Base-by-base conservation (phyloP, 108 stramenopile genomes). In the Epipyxis sp. region DNA sequence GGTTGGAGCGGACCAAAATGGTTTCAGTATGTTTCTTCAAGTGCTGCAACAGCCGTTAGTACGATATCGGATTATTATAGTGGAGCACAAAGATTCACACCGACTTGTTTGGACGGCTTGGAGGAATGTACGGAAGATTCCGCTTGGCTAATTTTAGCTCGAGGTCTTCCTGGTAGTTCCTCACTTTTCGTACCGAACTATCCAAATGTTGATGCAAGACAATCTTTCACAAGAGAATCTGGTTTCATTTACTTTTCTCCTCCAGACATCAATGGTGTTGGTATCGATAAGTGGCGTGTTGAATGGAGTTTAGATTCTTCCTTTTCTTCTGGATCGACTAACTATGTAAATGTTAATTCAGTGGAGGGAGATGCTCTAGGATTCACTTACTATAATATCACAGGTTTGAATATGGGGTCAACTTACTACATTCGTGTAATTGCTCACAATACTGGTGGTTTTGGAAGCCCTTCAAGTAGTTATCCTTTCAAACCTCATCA, bases 351-450 rank as follows among this genome's bases (percentile, higher is more conserved):
- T 27, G 10, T 42, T 29, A 42, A 6, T 35, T 16, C 27, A 13
- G 71, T 74, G 6, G 13, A 13, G 25, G 27, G 43, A 37, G 27
- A 13, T 42, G 50, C 10, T 3, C 20, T 50, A 50, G 34, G 25
- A 16, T 32, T 65, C 6, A 65, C 61, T 37, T 6, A 91, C 76
- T 50, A 89, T 27, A 86, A 87, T 81, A 74, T 74, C 43, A 35
- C 71, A 42, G 34, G 34, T 6, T 74, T 74, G 25, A 42, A 6
- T 42, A 74, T 74, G 71, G 71, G 71, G 3, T 6, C 6, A 20
- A 20, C 20, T 13, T 6, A 35, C 43, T 74, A 74, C 50, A 25
- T 74, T 3, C 16, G 71, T 43, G 71, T 74, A n/a, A 39, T 74
- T 37, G 71, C 32, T 46, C 71, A 74, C 34, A 34, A 74, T 42